These are phyloP conservation scores for Penicillium argentinense DNA, from an alignment of 495 filamentous ascomycete genomes.

Conservation along the genomic window DNA sequence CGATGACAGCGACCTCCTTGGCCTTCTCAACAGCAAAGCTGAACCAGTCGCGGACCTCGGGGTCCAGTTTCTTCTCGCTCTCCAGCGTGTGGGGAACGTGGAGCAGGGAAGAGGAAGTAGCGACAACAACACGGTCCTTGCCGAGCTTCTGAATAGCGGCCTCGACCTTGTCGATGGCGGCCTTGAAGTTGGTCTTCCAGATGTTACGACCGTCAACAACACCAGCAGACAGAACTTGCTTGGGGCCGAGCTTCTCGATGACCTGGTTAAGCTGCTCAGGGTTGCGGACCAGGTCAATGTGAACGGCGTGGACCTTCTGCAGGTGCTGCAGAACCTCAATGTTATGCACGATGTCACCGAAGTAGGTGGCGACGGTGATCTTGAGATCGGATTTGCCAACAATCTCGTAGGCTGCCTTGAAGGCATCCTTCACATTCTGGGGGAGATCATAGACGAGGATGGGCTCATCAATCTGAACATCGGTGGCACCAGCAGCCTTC, in stretches of 20 bases:
- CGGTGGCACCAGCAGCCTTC: conserved; percentile 91
- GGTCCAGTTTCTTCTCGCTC: conserved; percentile 93
- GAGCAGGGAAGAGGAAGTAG: conserved; percentile 94
- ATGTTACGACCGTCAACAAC: conserved; percentile 99
- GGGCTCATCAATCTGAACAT: conserved; percentile 97
- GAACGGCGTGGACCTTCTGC: conserved; percentile 74
- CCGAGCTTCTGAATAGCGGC: conserved; percentile 88
- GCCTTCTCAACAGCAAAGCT: conserved; percentile 96
- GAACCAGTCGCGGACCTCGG: conserved; percentile 96
- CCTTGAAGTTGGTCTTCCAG: conserved; percentile 98
- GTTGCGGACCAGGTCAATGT: conserved; percentile 94
- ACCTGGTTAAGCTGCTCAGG: conserved; percentile 92
- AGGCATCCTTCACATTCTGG: conserved; percentile 85
- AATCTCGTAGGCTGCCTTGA: conserved; percentile 96
- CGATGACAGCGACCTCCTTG: conserved; percentile 84
- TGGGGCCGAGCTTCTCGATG: conserved; percentile 70
- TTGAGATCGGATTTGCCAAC: conserved; percentile 75
- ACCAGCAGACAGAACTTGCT: conserved; percentile 88
- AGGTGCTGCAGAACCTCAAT: conserved; percentile 75
- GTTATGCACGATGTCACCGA: conserved; percentile 99
- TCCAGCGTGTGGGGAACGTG: conserved; percentile 97
- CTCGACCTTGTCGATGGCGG: conserved; percentile 84
- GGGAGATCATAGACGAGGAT: conserved; percentile 90
- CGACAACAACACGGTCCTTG: conserved; percentile 92
- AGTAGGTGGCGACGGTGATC: conserved; percentile 90